Evolutionary conservation across 345 rosid genomes (phyloP), one percentile per base, ranked within the genome.

Genomic region (Salix viminalis): DNA sequence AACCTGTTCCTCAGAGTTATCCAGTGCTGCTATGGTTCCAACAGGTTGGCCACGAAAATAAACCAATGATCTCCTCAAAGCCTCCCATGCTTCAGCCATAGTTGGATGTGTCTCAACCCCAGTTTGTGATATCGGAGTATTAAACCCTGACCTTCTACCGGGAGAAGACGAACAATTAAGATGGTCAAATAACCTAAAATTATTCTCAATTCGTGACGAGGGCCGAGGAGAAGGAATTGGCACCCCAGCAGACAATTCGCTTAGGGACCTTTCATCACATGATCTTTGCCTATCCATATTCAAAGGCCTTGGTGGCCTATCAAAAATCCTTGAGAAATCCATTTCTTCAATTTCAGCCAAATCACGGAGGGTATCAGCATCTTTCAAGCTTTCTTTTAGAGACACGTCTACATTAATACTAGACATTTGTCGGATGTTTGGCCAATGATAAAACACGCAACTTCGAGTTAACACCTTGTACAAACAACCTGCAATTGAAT

Each of bases 1-100:
- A 32, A 92, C 89, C 13, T 92, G 88, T 70, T 96, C 98, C 8
- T 86, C 98, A 13, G 96, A 86, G 72, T 73, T 90, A 78, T 96
- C 97, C 74, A 87, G 80, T 0, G 98, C 99, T 32, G 99, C 97
- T 58, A 96, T 93, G 0, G 98, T 92, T 39, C 98, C 99, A 56
- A 96, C 97, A 7, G 97, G 93, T 79, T 87, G 92, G 39, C 92
- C 97, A 24, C 96, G 94, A 82, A 96, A 96, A 82, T 80, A 75
- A 10, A 93, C 97, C 90, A 91, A 65, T 0, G 97, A 85, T 6
- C 87, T 83, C 58, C 91, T 89, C 86, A 96, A 80, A 56, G 92
- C 91, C 50, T 90, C 94, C 98, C 98, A 93, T 64, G 96, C 98
- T 79, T 96, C 97, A 34, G 86, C 86, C 30, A 92, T 87, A 80